A percentile compares a stretch with the other conserved stretches of the same genome.
phyloP scores from a whole-genome alignment of 129 eudicot species.

The Centella asiatica region DNA sequence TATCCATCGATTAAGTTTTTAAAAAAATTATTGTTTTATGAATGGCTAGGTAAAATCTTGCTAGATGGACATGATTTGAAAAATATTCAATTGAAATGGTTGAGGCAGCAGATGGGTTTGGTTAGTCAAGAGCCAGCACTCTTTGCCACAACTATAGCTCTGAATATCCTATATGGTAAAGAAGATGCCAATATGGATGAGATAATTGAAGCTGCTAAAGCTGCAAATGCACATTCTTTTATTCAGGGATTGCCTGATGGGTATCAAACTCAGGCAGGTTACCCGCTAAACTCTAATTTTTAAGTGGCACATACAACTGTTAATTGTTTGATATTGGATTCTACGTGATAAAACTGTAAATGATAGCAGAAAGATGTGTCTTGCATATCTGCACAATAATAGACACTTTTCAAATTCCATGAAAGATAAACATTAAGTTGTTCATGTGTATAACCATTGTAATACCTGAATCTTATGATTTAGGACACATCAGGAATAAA shows the following conservation, averaged over 20 bases:
- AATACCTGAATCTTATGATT: background rate
- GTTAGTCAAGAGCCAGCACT: constrained; percentile 90
- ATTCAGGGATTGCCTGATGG: constrained; percentile 53
- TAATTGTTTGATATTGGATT: background rate
- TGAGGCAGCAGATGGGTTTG: constrained; percentile 71
- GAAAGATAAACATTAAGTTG: background rate
- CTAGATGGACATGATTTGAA: constrained; percentile 63
- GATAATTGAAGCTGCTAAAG: constrained; percentile 49
- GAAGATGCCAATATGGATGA: constrained; percentile 44
- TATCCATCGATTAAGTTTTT: background rate
- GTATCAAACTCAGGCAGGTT: constrained; percentile 57
- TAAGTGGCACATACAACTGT: background rate
- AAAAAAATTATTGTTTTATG: background rate
- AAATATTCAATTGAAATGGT: constrained; percentile 53
- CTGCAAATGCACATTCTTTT: constrained; percentile 71
- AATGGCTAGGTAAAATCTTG: constrained; percentile 37
- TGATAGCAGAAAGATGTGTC: background rate
- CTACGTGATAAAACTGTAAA: background rate
- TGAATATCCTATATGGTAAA: constrained; percentile 63
- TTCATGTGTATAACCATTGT: background rate
- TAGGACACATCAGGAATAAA: background rate
- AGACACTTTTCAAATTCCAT: background rate
- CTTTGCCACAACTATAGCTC: constrained; percentile 71
- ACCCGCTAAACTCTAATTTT: background rate
- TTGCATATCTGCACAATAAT: background rate